Base-by-base conservation (phyloP, 192 early-diverging fungal genomes). In the Coemansia sp. region DNA sequence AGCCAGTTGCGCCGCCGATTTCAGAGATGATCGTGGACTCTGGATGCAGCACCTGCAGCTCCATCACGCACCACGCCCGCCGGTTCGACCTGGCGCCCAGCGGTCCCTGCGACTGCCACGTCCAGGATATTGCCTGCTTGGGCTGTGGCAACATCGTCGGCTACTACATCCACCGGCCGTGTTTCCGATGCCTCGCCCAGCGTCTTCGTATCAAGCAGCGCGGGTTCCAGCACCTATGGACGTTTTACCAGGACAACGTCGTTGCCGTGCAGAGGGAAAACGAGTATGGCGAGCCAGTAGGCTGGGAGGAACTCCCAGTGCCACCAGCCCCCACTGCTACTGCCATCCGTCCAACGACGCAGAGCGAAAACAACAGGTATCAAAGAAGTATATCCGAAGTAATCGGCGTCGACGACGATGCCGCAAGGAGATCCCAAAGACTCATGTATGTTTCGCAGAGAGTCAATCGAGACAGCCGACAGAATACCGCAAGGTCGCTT, bases 201-300 rank as follows among this genome's bases (percentile, higher is more conserved):
- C 67, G 76, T n/a, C 58, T 79, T 23, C 71, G 71, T 9, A 79
- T 79, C 47, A 79, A 74, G 55, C 71, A 73, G 55, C 71, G 71
- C 20, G 76, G 76, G 22, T 79, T 74, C 61, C 76, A 79, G 65
- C 76, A 79, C 24, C 64, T 79, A 61, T 79, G 76, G 76, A 79
- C 71, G 0, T 79, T 79, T 29, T 79, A 79, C 35, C 71, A 79
- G 59, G 71, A 79, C 58, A 79, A 79, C 27, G 76, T 79, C 1
- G 7, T 25, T 32, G 67, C 76, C 3, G 68, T 79, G 19, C 71
- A 69, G 62, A 62, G 76, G 18, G 68, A 79, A 24, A 58, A 73
- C 52, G 76, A 79, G 6, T 29, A 22, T 13, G 71, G 76, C 22
- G 68, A 67, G 14, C 68, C 56, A 0, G 71, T 79, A 3, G 64